These are phyloP conservation scores for Mycena venus DNA, from an alignment of 768 basidiomycete species.

Conservation along the genomic window DNA sequence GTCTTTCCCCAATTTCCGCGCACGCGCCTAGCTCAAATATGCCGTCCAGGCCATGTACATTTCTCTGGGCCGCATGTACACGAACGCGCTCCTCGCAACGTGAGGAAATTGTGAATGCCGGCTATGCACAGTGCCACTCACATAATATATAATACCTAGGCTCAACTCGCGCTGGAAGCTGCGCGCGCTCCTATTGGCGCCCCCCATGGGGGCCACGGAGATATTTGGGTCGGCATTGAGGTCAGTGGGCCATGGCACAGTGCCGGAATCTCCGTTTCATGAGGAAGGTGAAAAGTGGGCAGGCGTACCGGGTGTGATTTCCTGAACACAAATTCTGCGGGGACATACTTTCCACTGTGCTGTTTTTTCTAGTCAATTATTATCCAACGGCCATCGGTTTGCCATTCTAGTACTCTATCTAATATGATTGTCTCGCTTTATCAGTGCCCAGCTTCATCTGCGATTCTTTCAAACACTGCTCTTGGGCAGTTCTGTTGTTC, in stretches of 20 bases:
- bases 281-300: background rate
- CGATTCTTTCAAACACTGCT: background rate
- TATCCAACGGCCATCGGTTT: background rate
- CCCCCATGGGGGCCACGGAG: background rate
- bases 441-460: background rate
- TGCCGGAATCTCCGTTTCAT: background rate
- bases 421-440: background rate
- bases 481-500: no score
- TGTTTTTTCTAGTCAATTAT: background rate
- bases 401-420: background rate
- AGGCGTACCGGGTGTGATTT: background rate
- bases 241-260: background rate
- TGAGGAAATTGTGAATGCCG: background rate
- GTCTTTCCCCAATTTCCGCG: background rate
- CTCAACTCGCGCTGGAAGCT: conserved; percentile 22
- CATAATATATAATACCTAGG: background rate
- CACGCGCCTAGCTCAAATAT: background rate
- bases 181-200: background rate
- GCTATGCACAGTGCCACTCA: background rate
- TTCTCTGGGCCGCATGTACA: conserved; percentile 36
- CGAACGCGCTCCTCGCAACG: conserved; percentile 36
- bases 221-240: background rate
- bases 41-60: conserved; percentile 30
- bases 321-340: background rate
- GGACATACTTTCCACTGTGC: background rate